Conservation (phyloP, 345 rosid genomes). For the Boechera stricta region DNA sequence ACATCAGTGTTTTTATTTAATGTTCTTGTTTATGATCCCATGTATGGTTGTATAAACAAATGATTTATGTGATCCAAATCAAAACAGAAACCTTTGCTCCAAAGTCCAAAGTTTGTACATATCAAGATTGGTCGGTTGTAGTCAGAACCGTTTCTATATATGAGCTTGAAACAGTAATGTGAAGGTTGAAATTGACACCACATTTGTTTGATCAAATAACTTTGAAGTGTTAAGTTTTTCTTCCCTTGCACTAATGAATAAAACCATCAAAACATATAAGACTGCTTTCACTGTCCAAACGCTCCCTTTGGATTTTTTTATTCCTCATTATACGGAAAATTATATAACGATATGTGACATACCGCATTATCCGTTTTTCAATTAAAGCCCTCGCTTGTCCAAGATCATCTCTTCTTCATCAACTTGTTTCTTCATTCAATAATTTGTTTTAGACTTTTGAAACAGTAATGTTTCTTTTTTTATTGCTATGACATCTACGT, state of each 20-base stretch:
- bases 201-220: background rate
- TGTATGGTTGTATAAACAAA: background rate
- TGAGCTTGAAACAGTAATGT: conserved; percentile 1
- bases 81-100: background rate
- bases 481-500: conserved; percentile 24
- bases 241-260: background rate
- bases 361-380: conserved; percentile 28
- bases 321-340: conserved; percentile 24
- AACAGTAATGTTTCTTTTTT: conserved; percentile 13
- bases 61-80: background rate
- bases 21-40: background rate
- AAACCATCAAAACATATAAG: conserved; percentile 9
- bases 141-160: conserved; percentile 7
- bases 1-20: no score
- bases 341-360: background rate
- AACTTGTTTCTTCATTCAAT: conserved; percentile 30
- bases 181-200: background rate
- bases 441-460: conserved; percentile 31
- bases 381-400: conserved; percentile 22
- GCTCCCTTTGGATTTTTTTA: conserved; percentile 27
- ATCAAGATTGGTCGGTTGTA: conserved; percentile 8
- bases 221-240: background rate
- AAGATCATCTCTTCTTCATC: conserved; percentile 16
- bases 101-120: background rate
- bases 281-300: conserved; percentile 23